Conservation (phyloP, 768 basidiomycete genomes). For the Tulasnella sp. region DNA sequence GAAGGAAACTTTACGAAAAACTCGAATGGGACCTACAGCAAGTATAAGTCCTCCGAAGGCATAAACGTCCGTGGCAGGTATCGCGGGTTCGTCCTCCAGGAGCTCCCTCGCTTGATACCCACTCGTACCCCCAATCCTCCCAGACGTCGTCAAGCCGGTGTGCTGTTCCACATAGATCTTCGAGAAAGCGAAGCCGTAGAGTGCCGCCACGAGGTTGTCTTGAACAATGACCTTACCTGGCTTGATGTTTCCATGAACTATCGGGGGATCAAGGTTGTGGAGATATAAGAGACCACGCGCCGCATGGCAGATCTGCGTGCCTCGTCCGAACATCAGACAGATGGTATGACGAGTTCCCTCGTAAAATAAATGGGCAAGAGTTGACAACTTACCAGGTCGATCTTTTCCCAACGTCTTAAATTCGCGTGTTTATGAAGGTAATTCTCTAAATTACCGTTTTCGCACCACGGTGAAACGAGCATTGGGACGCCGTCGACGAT, state of each 20-base stretch:
- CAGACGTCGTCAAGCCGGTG: background rate
- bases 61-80: background rate
- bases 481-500: background rate
- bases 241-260: conserved; percentile 10
- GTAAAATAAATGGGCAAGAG: background rate
- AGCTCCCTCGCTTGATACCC: background rate
- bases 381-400: background rate
- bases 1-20: background rate
- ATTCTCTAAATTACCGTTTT: background rate
- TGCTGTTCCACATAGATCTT: background rate
- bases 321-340: too few relatives aligned
- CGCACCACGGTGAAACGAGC: background rate
- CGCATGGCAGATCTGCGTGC: background rate
- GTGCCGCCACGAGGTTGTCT: background rate
- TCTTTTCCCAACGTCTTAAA: too few relatives aligned
- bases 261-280: background rate
- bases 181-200: background rate
- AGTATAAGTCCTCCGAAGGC: conserved; percentile 8
- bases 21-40: background rate
- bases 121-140: background rate
- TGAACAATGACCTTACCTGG: background rate
- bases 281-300: background rate
- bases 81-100: background rate
- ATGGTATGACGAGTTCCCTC: background rate
- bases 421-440: background rate